Conservation (phyloP, 2,329 filamentous ascomycete species). For the Clonostachys sp. region DNA sequence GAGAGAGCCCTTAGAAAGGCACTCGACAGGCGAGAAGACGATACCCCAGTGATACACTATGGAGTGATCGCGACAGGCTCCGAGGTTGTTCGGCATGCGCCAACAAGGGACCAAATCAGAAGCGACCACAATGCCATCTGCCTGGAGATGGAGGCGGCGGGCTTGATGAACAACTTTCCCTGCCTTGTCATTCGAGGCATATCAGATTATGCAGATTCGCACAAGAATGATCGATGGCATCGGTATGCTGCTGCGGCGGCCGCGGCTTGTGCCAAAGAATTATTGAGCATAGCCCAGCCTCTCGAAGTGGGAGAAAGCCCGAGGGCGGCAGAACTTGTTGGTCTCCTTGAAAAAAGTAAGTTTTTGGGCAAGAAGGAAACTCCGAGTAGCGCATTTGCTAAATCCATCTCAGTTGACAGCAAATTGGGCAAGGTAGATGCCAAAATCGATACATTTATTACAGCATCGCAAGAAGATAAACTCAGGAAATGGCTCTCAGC, state of each 20-base stretch:
- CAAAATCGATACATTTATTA: neutral
- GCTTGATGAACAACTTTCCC: conserved; percentile 19
- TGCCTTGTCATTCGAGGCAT: conserved; percentile 22
- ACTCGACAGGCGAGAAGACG: conserved; percentile 7
- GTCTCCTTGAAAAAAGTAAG: too few species aligned
- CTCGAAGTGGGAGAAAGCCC: neutral
- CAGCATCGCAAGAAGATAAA: neutral
- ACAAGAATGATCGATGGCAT: conserved; percentile 19
- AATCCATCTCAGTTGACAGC: too few species aligned
- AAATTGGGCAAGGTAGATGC: too few species aligned
- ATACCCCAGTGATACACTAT: conserved; percentile 13
- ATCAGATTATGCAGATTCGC: conserved; percentile 23
- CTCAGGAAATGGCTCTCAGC: neutral
- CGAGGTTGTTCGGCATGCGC: conserved; percentile 13
- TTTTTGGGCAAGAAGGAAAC: too few species aligned
- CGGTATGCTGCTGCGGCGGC: conserved; percentile 13
- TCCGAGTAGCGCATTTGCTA: too few species aligned
- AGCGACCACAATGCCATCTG: conserved; percentile 8
- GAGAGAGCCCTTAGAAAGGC: neutral
- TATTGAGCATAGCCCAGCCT: neutral
- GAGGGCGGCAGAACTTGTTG: neutral
- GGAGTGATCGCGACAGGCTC: conserved; percentile 24
- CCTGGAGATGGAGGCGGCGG: conserved; percentile 2
- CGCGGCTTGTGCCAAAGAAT: conserved; percentile 14
- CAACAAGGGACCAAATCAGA: conserved; percentile 21